Conservation (phyloP, 2,329 filamentous ascomycete genomes). For the Harringtonia aguacate region DNA sequence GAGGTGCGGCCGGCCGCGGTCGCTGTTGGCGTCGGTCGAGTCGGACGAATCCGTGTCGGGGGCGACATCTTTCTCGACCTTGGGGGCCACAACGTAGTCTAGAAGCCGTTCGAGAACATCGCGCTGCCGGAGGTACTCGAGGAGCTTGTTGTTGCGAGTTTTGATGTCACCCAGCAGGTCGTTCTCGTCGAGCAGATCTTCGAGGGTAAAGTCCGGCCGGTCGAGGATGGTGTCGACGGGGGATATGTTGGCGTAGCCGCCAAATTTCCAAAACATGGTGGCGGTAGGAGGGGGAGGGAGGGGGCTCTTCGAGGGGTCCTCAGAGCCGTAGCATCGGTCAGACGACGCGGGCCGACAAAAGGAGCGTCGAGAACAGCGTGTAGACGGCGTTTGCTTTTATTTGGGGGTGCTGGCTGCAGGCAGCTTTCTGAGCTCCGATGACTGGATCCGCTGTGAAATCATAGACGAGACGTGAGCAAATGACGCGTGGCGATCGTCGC, state of each 20-base stretch:
- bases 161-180: slow-evolving; percentile 97
- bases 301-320: background rate
- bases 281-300: no score
- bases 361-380: background rate
- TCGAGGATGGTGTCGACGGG: slow-evolving; percentile 95
- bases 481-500: no score
- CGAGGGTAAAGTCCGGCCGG: slow-evolving; percentile 88
- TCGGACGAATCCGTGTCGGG: slow-evolving; percentile 12
- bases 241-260: slow-evolving; percentile 95
- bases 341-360: background rate
- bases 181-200: slow-evolving; percentile 91
- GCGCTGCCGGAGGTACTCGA: slow-evolving; percentile 88
- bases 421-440: no score
- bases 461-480: no score
- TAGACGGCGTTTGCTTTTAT: background rate
- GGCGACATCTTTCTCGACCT: slow-evolving; percentile 45
- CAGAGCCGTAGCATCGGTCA: slow-evolving; percentile 1
- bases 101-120: slow-evolving; percentile 75
- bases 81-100: slow-evolving; percentile 81
- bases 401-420: no score
- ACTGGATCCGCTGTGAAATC: no score
- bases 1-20: slow-evolving; percentile 30
- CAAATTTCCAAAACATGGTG: slow-evolving; percentile 99
- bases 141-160: slow-evolving; percentile 94
- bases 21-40: slow-evolving; percentile 6